Evolutionary conservation across 768 basidiomycete species (phyloP), one percentile per base, ranked within the genome.

Genomic region (Pleurotus salmoneostramineus): DNA sequence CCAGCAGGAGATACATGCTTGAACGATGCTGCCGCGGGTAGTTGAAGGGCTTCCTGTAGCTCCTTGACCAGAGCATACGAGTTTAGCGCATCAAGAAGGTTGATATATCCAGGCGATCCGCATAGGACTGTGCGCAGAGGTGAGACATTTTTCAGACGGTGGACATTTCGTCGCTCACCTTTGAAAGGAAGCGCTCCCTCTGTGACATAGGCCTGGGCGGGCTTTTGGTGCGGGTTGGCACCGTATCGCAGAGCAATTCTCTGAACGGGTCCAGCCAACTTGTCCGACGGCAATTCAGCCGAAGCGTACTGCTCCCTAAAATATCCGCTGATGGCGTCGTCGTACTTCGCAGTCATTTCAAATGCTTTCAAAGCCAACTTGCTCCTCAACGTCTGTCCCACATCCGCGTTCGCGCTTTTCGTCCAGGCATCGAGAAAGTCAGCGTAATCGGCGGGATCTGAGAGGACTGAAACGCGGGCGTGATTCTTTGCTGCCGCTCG

Each of bases 1-100:
- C 97, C 97, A 1, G 97, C 97, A 8, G 97, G 97, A 14, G 96
- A 98, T 59, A 99, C 97, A 68, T 99, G 97, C 76, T 99, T 99
- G 87, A 98, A 99, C 0, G 95, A 98, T 0, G 97, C 96, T 10
- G 97, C 96, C 11, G 97, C 97, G 14, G 97, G 95, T 47, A 98
- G 84, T 36, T 78, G 73, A 57, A 98, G 83, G 0, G 92, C 92
- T 58, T 85, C 91, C 47, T 93, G 87, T 3, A 99, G 83, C 69
- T 99, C 97, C 66, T 88, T 91, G 57, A 99, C 97, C 42, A 99
- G 83, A 1, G 93, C 95, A 67, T 90, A 99, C 3, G 96, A 96
- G 75, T 98, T 98, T 65, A 99, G 83, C 1, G 95, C 97, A 67
- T 98, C 97, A 54, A 99, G 80, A 5, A 98, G 84, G 77, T 99